Evolutionary conservation across 306 rosid genomes (phyloP).

Genomic region (Sicyos edulis): DNA sequence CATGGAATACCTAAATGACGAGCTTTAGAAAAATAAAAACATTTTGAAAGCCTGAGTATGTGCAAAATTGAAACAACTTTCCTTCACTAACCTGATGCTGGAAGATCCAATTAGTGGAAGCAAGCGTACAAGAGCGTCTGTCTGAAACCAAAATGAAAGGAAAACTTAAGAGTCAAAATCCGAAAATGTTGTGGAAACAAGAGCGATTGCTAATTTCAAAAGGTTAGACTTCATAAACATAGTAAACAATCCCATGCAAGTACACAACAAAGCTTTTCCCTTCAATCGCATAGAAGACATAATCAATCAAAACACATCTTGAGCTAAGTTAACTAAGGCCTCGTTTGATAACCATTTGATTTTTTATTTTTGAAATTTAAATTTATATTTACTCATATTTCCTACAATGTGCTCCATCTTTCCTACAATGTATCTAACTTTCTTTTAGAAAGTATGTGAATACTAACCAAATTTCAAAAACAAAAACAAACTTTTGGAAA

Average conservation of each 20-base stretch:
- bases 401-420: too few relatives aligned
- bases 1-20: background rate
- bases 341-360: too few relatives aligned
- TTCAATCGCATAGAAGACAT: constrained; percentile 1
- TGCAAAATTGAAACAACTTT: constrained; percentile 12
- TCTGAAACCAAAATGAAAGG: constrained; percentile 48
- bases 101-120: constrained; percentile 94
- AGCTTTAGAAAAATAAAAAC: background rate
- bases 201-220: background rate
- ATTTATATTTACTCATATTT: too few relatives aligned
- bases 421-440: too few relatives aligned
- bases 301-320: background rate
- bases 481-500: too few relatives aligned
- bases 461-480: too few relatives aligned
- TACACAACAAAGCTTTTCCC: background rate
- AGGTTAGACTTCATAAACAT: background rate
- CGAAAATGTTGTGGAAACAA: background rate
- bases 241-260: background rate
- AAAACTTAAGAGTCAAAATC: background rate
- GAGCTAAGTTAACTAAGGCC: background rate
- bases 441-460: too few relatives aligned
- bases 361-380: too few relatives aligned
- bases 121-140: constrained; percentile 83
- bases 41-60: background rate
- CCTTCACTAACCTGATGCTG: constrained; percentile 50